These are phyloP conservation scores for Taphrina wiesneri DNA, from an alignment of 1,139 yeast genomes.

Conservation along the genomic window DNA sequence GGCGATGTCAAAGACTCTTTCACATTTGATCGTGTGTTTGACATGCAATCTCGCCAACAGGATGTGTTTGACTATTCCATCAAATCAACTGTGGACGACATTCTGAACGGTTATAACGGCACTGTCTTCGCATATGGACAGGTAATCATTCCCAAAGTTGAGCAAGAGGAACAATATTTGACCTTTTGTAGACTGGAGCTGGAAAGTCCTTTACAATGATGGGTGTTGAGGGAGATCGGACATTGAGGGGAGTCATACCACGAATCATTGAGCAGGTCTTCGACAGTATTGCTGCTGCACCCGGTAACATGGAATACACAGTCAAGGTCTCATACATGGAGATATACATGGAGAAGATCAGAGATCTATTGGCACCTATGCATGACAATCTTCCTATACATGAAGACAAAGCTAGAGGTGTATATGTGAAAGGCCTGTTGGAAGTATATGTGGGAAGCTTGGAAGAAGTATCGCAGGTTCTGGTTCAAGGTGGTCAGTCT, in stretches of 20 bases:
- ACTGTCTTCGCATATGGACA: conserved; percentile 87
- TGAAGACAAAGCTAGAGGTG: conserved; percentile 66
- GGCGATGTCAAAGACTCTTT: conserved; percentile 51
- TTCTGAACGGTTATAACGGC: conserved; percentile 79
- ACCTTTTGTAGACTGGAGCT: conserved; percentile 62
- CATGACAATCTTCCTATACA: conserved; percentile 56
- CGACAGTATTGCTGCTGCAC: conserved; percentile 54
- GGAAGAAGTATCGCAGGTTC: conserved; percentile 59
- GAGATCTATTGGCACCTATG: conserved; percentile 56
- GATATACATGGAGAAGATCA: conserved; percentile 74
- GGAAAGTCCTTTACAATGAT: conserved; percentile 88
- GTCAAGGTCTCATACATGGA: conserved; percentile 78
- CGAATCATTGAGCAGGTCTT: conserved; percentile 70
- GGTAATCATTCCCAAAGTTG: too few species aligned
- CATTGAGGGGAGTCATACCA: conserved; percentile 65
- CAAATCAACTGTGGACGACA: conserved; percentile 56
- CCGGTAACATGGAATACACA: conserved; percentile 62
- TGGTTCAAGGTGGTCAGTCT: conserved; percentile 58
- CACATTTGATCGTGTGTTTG: conserved; percentile 69
- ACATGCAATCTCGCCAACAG: conserved; percentile 54
- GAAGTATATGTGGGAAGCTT: conserved; percentile 62
- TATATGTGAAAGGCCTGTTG: conserved; percentile 68
- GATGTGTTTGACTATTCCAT: conserved; percentile 66
- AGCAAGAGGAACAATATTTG: not conserved
- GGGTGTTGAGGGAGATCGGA: conserved; percentile 56